phyloP scores from a whole-genome alignment of 2,329 filamentous ascomycete species.

The Neocatenulostroma microsporum region DNA sequence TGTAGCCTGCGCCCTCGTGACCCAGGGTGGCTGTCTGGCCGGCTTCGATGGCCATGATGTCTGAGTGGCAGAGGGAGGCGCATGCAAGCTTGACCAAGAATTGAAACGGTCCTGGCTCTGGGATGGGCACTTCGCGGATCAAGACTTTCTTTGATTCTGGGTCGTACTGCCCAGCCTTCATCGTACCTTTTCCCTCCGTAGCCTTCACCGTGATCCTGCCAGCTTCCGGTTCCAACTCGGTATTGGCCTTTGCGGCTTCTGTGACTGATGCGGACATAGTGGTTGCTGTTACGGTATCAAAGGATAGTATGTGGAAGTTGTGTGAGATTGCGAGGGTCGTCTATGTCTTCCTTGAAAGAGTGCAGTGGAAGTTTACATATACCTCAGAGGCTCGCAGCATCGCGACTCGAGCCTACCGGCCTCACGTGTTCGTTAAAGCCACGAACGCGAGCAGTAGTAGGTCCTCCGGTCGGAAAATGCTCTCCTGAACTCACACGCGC shows the following conservation, averaged over 20 bases:
- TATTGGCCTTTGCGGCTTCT: constrained; percentile 6
- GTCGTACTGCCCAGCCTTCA: constrained; percentile 12
- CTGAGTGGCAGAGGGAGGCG: constrained; percentile 13
- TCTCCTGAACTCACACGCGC: too few relatives aligned
- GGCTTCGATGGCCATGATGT: constrained; percentile 13
- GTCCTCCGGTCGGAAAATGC: too few relatives aligned
- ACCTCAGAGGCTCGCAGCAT: too few relatives aligned
- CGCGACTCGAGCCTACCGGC: too few relatives aligned
- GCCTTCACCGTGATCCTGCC: constrained; percentile 2
- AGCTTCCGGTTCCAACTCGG: constrained; percentile 1
- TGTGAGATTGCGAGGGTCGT: too few relatives aligned
- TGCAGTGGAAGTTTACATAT: too few relatives aligned
- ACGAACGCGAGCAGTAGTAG: too few relatives aligned
- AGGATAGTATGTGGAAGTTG: too few relatives aligned
- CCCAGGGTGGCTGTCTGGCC: constrained; percentile 10
- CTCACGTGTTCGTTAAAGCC: too few relatives aligned
- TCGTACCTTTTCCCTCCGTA: constrained; percentile 4
- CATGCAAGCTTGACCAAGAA: constrained; percentile 14
- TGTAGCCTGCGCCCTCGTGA: constrained; percentile 15
- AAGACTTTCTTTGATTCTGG: constrained; percentile 10
- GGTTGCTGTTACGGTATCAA: too few relatives aligned
- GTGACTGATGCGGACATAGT: constrained; percentile 5
- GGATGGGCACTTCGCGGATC: constrained; percentile 10
- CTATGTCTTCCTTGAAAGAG: too few relatives aligned
- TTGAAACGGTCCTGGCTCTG: constrained; percentile 11